Percentiles rank a stretch among this genome's conserved stretches.
These are phyloP conservation scores for Penicillium janthinellum DNA, from an alignment of 2,329 filamentous ascomycete genomes.

Conservation along the genomic window DNA sequence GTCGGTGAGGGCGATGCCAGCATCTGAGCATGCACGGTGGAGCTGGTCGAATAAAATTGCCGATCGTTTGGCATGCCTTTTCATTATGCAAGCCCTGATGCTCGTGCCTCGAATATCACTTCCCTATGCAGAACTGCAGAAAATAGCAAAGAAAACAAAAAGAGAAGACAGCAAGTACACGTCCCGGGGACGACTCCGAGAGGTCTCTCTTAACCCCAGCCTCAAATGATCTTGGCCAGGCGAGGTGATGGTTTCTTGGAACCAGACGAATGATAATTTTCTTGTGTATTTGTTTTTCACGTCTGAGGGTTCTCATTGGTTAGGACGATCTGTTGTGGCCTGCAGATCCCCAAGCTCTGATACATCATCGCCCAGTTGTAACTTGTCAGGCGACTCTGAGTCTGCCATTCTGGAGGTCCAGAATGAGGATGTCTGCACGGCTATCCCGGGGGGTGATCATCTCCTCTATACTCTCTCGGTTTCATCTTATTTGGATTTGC, in stretches of 20 bases:
- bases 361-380: constrained; percentile 25
- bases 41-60: constrained; percentile 27
- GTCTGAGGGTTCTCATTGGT: background rate
- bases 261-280: constrained; percentile 12
- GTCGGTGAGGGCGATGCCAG: constrained; percentile 32
- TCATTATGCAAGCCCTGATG: constrained; percentile 27
- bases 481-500: constrained; percentile 37
- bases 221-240: constrained; percentile 22
- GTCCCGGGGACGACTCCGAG: constrained; percentile 16
- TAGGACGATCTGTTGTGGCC: constrained; percentile 24
- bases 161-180: background rate
- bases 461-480: constrained; percentile 36
- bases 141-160: background rate
- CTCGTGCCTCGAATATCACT: constrained; percentile 26
- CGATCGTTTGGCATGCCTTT: constrained; percentile 33
- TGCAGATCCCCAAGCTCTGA: constrained; percentile 31
- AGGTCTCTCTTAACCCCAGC: constrained; percentile 15
- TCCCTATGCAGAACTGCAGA: constrained; percentile 8
- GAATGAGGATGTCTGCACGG: constrained; percentile 34
- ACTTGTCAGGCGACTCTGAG: constrained; percentile 31
- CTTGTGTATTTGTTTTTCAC: background rate
- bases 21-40: constrained; percentile 20
- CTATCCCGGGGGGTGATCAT: constrained; percentile 36
- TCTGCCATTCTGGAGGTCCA: background rate
- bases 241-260: constrained; percentile 5